These are phyloP conservation scores for Amaranthus tricolor DNA, from an alignment of 179 eudicot genomes.

Conservation along the genomic window DNA sequence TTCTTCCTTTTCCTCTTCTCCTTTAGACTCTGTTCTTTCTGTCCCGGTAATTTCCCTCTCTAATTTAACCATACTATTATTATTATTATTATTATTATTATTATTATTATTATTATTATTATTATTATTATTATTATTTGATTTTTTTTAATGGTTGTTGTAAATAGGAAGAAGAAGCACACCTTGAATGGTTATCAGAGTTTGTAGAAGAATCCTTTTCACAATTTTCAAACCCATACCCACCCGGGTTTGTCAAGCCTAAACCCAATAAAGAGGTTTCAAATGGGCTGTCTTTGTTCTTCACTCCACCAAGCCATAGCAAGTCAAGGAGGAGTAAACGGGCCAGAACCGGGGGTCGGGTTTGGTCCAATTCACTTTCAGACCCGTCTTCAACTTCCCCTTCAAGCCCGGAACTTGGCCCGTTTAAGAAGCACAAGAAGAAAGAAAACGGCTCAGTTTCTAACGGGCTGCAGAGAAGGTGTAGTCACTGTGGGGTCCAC, in stretches of 20 bases:
- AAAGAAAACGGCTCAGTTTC: slow-evolving; percentile 26
- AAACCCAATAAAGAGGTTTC: slow-evolving; percentile 6
- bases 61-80: background rate
- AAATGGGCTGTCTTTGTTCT: background rate
- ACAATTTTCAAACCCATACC: slow-evolving; percentile 35
- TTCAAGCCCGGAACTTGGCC: slow-evolving; percentile 38
- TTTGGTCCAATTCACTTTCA: slow-evolving; percentile 34
- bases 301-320: slow-evolving; percentile 27
- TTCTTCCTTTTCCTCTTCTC: slow-evolving; percentile 20
- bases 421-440: slow-evolving; percentile 70
- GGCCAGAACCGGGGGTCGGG: slow-evolving; percentile 37
- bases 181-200: slow-evolving; percentile 61
- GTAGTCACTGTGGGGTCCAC: slow-evolving; percentile 76
- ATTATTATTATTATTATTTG: background rate
- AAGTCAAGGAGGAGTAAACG: slow-evolving; percentile 57
- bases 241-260: slow-evolving; percentile 32
- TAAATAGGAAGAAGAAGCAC: slow-evolving; percentile 59
- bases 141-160: background rate
- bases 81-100: background rate
- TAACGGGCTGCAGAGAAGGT: slow-evolving; percentile 38
- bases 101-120: background rate
- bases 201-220: slow-evolving; percentile 56
- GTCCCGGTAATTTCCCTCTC: slow-evolving; percentile 39
- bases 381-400: slow-evolving; percentile 18
- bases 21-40: slow-evolving; percentile 35